Evolutionary conservation across 2,329 filamentous ascomycete genomes (phyloP).

Genomic region (Ophiostoma novo-ulmi): DNA sequence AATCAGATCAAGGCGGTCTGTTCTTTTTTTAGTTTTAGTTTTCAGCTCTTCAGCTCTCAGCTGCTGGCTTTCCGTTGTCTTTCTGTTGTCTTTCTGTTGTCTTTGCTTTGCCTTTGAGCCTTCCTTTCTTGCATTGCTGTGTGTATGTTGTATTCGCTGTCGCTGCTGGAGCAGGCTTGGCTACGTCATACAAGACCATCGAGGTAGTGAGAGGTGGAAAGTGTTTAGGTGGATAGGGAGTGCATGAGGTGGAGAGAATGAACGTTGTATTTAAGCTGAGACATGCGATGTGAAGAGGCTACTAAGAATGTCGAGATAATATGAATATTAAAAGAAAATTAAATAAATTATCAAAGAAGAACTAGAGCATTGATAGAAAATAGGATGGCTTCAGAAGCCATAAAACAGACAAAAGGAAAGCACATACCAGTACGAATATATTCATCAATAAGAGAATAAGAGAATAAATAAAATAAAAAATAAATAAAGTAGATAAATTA

Average conservation of each 20-base stretch:
- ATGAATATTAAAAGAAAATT: no score
- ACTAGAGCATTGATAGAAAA: no score
- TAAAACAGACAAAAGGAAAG: no score
- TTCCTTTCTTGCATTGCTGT: not conserved
- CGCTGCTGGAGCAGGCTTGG: not conserved
- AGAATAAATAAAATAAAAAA: not conserved
- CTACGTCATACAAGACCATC: conserved; percentile 5
- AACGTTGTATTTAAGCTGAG: conserved; percentile 1
- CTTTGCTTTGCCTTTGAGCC: not conserved
- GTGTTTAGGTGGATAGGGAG: not conserved
- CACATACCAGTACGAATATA: not conserved
- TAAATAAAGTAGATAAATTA: not conserved
- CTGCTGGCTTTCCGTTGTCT: not conserved
- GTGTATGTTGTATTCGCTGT: not conserved
- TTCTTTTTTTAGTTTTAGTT: not conserved
- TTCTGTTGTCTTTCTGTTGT: not conserved
- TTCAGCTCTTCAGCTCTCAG: not conserved
- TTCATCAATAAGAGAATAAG: not conserved
- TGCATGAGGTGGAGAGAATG: not conserved
- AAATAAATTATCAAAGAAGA: no score
- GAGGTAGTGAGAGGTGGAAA: not conserved
- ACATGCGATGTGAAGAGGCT: not conserved
- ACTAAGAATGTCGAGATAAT: no score
- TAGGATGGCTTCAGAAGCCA: no score
- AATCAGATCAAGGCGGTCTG: not conserved